phyloP scores from a whole-genome alignment of 352 stramenopile species.

The Phytophthora ramorum region DNA sequence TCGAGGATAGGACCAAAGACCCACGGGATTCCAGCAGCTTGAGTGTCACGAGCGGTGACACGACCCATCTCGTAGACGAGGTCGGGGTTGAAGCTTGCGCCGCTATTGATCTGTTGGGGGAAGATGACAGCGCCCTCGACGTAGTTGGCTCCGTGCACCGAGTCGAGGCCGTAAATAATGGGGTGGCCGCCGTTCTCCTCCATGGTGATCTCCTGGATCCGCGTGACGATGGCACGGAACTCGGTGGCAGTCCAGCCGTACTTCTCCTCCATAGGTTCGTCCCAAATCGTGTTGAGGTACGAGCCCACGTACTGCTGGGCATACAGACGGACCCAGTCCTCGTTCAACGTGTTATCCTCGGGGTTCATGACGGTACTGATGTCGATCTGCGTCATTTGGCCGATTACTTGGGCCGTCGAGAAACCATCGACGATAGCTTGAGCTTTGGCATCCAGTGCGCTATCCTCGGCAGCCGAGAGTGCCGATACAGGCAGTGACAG shows the following conservation, averaged over 20 bases:
- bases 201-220: conserved; percentile 79
- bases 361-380: conserved; percentile 71
- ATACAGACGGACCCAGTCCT: conserved; percentile 60
- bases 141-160: conserved; percentile 90
- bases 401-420: conserved; percentile 54
- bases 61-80: conserved; percentile 66
- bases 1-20: conserved; percentile 89
- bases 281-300: conserved; percentile 84
- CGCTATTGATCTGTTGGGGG: conserved; percentile 88
- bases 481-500: conserved; percentile 9
- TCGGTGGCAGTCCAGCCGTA: conserved; percentile 62
- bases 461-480: conserved; percentile 7
- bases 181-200: conserved; percentile 65
- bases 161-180: conserved; percentile 89
- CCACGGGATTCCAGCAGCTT: conserved; percentile 86
- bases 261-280: conserved; percentile 41
- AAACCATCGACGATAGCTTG: conserved; percentile 33
- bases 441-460: conserved; percentile 16
- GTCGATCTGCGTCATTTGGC: conserved; percentile 92
- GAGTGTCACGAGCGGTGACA: conserved; percentile 83
- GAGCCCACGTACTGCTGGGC: conserved; percentile 85
- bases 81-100: conserved; percentile 86
- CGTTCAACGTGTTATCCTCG: conserved; percentile 63
- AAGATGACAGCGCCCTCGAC: conserved; percentile 81
- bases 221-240: conserved; percentile 63